Evolutionary conservation across 2,329 filamentous ascomycete species (phyloP), one percentile per base, ranked within the genome.

Genomic region (Epichloe elymi): DNA sequence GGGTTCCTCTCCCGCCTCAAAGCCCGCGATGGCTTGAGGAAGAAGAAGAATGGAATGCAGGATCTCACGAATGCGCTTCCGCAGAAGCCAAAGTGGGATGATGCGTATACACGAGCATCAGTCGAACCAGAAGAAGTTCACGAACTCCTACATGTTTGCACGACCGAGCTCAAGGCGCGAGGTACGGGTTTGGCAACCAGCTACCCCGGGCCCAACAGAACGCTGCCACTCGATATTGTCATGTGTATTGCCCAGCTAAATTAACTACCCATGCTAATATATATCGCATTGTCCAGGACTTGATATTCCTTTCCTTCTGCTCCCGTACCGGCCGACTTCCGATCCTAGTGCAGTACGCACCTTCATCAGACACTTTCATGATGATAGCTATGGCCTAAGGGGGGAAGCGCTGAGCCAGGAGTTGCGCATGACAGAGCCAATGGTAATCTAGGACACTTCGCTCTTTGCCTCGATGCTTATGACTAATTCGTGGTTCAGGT

Each of bases 341-440:
- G 89, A 98, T 65, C 85, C 91, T 42, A 93, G 87, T 67, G 87
- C 88, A 49, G 89, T 94, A 55, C 87, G 90, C 65, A 91, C 86
- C 20, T 97, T 97, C 61, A 78, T 98, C 60, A 84, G 88, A 63
- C 89, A 91, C 69, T 97, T 88, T 70, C 98, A 96, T 73, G 86
- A 85, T 63, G 75, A 80, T 52, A 65, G 76, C 71, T 69, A 84
- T 53, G 74, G 74, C 52, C 72, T 85, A 77, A 73, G 45, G 89
- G 23, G 89, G 43, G 83, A 89, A 55, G 70, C 72, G 45, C 74
- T 98, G 63, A 72, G 78, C 54, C 89, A 93, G 66, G 93, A 98
- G 70, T 73, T 98, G 59, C 86, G 90, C 56, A 82, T 98, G 72
- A 88, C 86, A 26, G 91, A 96, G 68, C 89, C 91, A 53, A 88